Conservation (phyloP, 768 basidiomycete genomes). For the Gymnopilus junonius region DNA sequence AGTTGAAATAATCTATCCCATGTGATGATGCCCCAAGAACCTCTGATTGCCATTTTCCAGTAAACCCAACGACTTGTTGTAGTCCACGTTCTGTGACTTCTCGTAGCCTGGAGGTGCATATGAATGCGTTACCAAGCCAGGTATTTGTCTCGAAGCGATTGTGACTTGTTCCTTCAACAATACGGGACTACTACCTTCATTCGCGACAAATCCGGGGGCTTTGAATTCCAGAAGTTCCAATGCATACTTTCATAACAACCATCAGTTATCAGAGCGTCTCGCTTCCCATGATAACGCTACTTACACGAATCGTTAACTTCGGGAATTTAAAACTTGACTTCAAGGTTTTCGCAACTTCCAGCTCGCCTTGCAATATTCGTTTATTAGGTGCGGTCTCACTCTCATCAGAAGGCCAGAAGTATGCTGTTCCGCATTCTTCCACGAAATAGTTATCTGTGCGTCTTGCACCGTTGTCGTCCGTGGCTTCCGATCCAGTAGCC, state of each 20-base stretch:
- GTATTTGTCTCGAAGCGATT: slow-evolving; percentile 42
- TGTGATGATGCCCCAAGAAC: slow-evolving; percentile 32
- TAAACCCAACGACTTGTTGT: slow-evolving; percentile 54
- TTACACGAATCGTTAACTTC: slow-evolving; percentile 51
- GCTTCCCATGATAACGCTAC: slow-evolving; percentile 18
- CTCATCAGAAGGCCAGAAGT: slow-evolving; percentile 52
- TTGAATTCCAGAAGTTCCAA: slow-evolving; percentile 47
- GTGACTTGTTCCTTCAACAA: slow-evolving; percentile 44
- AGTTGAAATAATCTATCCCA: not conserved
- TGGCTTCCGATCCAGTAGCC: slow-evolving; percentile 52
- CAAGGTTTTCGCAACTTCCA: slow-evolving; percentile 47
- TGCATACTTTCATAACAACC: slow-evolving; percentile 41
- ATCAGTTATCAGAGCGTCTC: not conserved
- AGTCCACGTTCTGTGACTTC: slow-evolving; percentile 45
- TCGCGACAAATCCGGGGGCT: slow-evolving; percentile 44
- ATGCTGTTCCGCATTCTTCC: slow-evolving; percentile 43
- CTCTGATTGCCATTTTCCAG: slow-evolving; percentile 62
- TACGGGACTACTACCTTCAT: slow-evolving; percentile 2
- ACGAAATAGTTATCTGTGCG: slow-evolving; percentile 53
- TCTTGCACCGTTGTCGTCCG: slow-evolving; percentile 37
- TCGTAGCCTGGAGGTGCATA: slow-evolving; percentile 59
- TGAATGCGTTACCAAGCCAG: slow-evolving; percentile 44
- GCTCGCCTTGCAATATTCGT: slow-evolving; percentile 52
- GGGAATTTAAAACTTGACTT: slow-evolving; percentile 47
- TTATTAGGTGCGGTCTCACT: slow-evolving; percentile 32